Base-by-base conservation (phyloP, 768 basidiomycete species). In the Phaeotremella skinneri region DNA sequence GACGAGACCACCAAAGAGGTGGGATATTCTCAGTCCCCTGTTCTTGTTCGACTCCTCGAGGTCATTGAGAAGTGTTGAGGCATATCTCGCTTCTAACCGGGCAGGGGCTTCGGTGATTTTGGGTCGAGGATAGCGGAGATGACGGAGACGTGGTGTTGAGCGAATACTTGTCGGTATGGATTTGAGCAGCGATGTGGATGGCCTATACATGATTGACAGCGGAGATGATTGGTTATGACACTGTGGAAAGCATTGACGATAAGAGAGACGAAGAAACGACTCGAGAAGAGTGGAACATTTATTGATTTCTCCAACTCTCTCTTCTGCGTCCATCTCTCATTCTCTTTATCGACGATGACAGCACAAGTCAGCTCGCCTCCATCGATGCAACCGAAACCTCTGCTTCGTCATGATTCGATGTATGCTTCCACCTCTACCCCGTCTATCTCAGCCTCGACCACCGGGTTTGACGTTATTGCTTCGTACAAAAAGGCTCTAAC, bases 401-500 rank as follows among this genome's bases (percentile, higher is more conserved):
- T 45, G 21, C 6, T 23, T 7, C 11, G 43, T 13, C 43, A 45
- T 6, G 43, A 45, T 6, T 45, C 43, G 6, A 45, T 45, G 21
- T 21, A 37, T 48, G 45, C 45, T 7, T 48, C 45, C 7, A 48
- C 45, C 9, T 48, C 45, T 7, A 20, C 17, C 45, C 9, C 21
- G 6, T 26, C 49, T 11, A 16, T 7, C 21, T 16, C 49, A 29
- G 14, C 49, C 9, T 63, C 62, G 42, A 49, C 57, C 16, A 62
- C 43, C 34, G 58, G 51, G 13, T 82, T 84, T 59, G 82, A 85
- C 70, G 78, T 84, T 49, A 79, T 80, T 62, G 63, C 71, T 2
- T 77, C 85, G 16, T 92, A 88, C 63, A 80, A 82, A 57, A 79
- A 79, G 58, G 83, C 85, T 57, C 81, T 90, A 52, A 75, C 80